These are phyloP conservation scores for Boechera stricta DNA, from an alignment of 345 rosid species.

Conservation along the genomic window DNA sequence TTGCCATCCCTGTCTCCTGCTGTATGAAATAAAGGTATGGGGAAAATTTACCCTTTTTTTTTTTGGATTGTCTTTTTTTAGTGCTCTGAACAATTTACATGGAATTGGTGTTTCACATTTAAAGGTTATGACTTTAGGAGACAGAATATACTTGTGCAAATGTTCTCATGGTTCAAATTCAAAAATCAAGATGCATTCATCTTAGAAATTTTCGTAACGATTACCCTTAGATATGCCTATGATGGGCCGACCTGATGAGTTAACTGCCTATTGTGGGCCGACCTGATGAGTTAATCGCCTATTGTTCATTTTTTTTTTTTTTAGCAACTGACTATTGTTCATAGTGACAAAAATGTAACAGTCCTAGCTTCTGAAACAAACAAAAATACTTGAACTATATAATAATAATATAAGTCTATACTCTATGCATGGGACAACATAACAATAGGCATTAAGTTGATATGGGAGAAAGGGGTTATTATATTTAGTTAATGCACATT, in stretches of 20 bases:
- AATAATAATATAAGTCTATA: too few species aligned
- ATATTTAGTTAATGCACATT: conserved; percentile 20
- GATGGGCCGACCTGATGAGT: background rate
- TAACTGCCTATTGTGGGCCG: background rate
- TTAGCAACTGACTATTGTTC: background rate
- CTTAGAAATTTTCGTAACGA: background rate
- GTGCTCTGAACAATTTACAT: background rate
- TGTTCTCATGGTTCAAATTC: conserved; percentile 14
- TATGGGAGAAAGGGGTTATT: too few species aligned
- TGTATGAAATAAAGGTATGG: background rate
- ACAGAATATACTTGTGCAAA: conserved; percentile 19
- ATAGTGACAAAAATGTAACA: background rate
- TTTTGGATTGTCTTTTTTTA: background rate
- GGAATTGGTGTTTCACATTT: background rate
- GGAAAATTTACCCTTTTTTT: background rate
- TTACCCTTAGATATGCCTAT: background rate
- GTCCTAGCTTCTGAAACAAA: too few species aligned
- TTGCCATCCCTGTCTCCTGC: conserved; percentile 17
- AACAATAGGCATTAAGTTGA: too few species aligned
- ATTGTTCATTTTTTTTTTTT: too few species aligned
- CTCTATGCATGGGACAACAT: too few species aligned
- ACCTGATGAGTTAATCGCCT: background rate
- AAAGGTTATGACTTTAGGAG: background rate
- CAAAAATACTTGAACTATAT: too few species aligned
- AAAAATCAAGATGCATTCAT: background rate